Conservation (phyloP, 73 alveolate species). For the Uronychia setigera region DNA sequence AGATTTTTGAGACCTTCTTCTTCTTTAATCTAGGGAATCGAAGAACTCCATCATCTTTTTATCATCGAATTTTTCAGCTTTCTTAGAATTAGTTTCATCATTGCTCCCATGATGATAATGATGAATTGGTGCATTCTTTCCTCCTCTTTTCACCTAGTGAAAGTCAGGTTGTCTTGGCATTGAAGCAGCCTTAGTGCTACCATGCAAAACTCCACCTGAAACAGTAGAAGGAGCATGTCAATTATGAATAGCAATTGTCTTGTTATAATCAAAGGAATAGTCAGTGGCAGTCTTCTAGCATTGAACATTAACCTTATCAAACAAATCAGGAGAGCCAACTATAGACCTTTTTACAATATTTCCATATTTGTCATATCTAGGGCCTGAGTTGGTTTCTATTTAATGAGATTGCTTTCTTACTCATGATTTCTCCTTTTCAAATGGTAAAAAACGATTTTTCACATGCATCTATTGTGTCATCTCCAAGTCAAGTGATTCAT, state of each 20-base stretch:
- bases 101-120: background rate
- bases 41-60: background rate
- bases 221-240: no score
- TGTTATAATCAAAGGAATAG: background rate
- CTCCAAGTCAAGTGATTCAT: background rate
- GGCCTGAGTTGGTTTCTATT: background rate
- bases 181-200: no score
- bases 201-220: no score
- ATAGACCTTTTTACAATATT: background rate
- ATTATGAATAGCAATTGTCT: background rate
- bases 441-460: background rate
- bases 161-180: no score
- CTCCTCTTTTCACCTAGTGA: no score
- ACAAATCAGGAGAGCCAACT: background rate
- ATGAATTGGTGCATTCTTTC: background rate
- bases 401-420: background rate
- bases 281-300: background rate
- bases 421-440: background rate
- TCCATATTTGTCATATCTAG: background rate
- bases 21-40: background rate
- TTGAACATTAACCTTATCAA: background rate
- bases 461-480: background rate
- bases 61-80: background rate
- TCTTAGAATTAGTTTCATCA: background rate
- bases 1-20: background rate